phyloP scores from a whole-genome alignment of 768 basidiomycete genomes.

The Rhizopogon vesiculosus region DNA sequence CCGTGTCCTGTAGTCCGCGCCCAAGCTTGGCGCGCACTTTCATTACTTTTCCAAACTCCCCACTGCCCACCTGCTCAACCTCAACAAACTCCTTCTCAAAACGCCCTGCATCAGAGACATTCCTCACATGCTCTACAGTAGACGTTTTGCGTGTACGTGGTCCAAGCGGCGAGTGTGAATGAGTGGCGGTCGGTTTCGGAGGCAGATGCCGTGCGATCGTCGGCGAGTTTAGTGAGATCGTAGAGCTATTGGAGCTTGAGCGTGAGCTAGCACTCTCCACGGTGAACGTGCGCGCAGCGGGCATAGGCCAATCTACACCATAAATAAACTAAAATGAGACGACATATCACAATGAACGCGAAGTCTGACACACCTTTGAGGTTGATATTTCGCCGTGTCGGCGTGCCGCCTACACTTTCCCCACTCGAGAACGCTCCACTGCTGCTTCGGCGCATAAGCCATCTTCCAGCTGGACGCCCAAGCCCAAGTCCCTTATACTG shows the following conservation, averaged over 20 bases:
- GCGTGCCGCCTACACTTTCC: slow-evolving; percentile 58
- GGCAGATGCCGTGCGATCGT: slow-evolving; percentile 33
- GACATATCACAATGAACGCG: background rate
- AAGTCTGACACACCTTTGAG: slow-evolving; percentile 22
- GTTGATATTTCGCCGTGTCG: slow-evolving; percentile 52
- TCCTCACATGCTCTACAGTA: slow-evolving; percentile 12
- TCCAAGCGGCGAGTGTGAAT: background rate
- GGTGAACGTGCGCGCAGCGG: slow-evolving; percentile 38
- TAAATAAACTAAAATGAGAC: background rate
- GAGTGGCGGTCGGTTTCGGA: slow-evolving; percentile 9
- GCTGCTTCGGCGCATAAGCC: slow-evolving; percentile 73
- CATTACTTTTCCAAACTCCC: slow-evolving; percentile 92
- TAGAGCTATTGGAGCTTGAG: slow-evolving; percentile 51
- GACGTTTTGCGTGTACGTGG: slow-evolving; percentile 19
- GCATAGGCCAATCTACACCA: slow-evolving; percentile 51
- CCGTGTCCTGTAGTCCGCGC: slow-evolving; percentile 27
- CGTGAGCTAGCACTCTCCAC: slow-evolving; percentile 51
- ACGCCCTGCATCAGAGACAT: slow-evolving; percentile 47
- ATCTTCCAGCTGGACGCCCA: slow-evolving; percentile 49
- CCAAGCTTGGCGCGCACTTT: slow-evolving; percentile 69
- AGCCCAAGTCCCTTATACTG: slow-evolving; percentile 63
- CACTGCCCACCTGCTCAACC: slow-evolving; percentile 79
- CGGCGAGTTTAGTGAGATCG: slow-evolving; percentile 42
- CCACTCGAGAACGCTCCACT: slow-evolving; percentile 79
- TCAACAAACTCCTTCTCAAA: slow-evolving; percentile 82